Percentiles rank a stretch among this genome's conserved stretches.
These are phyloP conservation scores for Colletotrichum sansevieriae DNA, from an alignment of 2,329 filamentous ascomycete genomes.

Conservation along the genomic window DNA sequence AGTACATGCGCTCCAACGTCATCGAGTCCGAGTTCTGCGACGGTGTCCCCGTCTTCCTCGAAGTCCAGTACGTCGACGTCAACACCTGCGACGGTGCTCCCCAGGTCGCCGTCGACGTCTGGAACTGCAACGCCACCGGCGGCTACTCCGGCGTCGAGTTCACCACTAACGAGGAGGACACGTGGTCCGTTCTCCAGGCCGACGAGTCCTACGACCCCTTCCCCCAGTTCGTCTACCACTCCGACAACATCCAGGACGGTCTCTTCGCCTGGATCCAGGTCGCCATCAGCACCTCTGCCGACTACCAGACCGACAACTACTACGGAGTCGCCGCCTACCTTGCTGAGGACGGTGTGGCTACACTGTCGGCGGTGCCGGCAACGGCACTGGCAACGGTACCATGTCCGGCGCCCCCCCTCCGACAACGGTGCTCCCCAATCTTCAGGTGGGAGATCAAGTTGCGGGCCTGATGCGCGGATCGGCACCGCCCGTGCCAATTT, in stretches of 20 bases:
- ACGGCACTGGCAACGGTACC: conserved; percentile 25
- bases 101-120: conserved; percentile 44
- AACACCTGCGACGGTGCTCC: conserved; percentile 44
- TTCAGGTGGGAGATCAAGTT: background rate
- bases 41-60: conserved; percentile 57
- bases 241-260: conserved; percentile 64
- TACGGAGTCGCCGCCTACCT: conserved; percentile 33
- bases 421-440: conserved; percentile 23
- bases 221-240: conserved; percentile 69
- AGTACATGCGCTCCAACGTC: conserved; percentile 57
- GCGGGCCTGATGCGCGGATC: background rate
- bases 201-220: conserved; percentile 64
- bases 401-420: conserved; percentile 28
- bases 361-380: conserved; percentile 6
- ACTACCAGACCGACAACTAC: conserved; percentile 39
- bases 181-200: conserved; percentile 55
- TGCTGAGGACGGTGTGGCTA: conserved; percentile 33
- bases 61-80: conserved; percentile 45
- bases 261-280: conserved; percentile 68
- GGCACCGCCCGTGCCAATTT: background rate
- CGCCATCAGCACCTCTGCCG: conserved; percentile 57
- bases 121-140: conserved; percentile 53
- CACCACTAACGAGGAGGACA: conserved; percentile 67
- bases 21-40: conserved; percentile 54
- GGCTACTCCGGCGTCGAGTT: conserved; percentile 55